phyloP scores from a whole-genome alignment of 1,284 basidiomycete genomes.

The Ustilago sp. region DNA sequence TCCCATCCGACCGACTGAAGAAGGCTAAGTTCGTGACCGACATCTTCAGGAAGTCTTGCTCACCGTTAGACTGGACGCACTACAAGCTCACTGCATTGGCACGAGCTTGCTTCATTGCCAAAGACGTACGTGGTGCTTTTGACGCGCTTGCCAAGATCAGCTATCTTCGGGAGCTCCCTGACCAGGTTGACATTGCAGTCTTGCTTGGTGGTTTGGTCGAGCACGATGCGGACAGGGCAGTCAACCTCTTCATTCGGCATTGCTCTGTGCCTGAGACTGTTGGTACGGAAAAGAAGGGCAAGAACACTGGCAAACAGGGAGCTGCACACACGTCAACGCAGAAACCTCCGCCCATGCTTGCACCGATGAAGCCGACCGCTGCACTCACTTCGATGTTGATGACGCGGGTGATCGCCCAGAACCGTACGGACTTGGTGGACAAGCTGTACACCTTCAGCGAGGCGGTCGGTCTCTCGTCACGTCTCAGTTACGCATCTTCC shows the following conservation, averaged over 20 bases:
- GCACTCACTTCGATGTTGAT: conserved; percentile 29
- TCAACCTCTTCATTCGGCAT: conserved; percentile 40
- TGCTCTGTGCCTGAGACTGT: conserved; percentile 13
- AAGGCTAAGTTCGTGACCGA: conserved; percentile 38
- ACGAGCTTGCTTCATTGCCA: conserved; percentile 29
- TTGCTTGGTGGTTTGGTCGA: conserved; percentile 38
- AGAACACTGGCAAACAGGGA: neutral
- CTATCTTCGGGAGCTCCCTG: conserved; percentile 31
- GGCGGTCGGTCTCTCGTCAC: conserved; percentile 16
- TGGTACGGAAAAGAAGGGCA: neutral
- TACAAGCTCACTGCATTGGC: conserved; percentile 40
- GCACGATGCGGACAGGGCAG: conserved; percentile 36
- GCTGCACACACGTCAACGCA: neutral
- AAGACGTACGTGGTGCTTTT: conserved; percentile 37
- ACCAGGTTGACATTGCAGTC: conserved; percentile 36
- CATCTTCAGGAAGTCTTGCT: conserved; percentile 25
- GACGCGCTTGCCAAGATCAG: conserved; percentile 39
- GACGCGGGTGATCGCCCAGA: conserved; percentile 20
- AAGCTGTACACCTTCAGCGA: conserved; percentile 24
- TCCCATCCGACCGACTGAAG: conserved; percentile 4
- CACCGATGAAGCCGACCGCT: conserved; percentile 38
- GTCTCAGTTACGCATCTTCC: conserved; percentile 8
- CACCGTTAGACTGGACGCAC: conserved; percentile 41
- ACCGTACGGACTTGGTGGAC: conserved; percentile 29
- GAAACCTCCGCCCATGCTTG: conserved; percentile 9